A percentile compares a stretch with the other conserved stretches of the same genome.
phyloP scores from a whole-genome alignment of 176 grass and related monocot species.

The Metroxylon sagu region DNA sequence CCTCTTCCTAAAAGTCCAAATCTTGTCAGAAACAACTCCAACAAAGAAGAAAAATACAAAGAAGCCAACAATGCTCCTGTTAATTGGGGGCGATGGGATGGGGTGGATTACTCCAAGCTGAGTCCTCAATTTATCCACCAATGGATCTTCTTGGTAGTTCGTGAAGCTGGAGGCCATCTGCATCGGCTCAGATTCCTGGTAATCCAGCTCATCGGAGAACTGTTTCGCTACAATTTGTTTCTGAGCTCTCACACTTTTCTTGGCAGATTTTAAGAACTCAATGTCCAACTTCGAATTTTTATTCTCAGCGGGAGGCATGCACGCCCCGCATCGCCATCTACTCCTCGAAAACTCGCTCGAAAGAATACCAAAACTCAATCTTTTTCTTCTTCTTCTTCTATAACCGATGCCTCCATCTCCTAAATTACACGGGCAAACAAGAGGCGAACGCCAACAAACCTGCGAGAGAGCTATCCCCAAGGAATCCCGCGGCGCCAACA shows the following conservation, averaged over 20 bases:
- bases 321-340: slow-evolving; percentile 13
- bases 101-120: slow-evolving; percentile 94
- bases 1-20: slow-evolving; percentile 66
- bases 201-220: slow-evolving; percentile 13
- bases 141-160: slow-evolving; percentile 59
- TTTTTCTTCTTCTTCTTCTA: neutral
- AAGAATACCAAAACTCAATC: slow-evolving; percentile 6
- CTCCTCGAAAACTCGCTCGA: neutral
- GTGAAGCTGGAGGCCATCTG: slow-evolving; percentile 28
- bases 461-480: neutral
- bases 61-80: slow-evolving; percentile 53
- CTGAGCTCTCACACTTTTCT: slow-evolving; percentile 21
- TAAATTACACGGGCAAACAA: slow-evolving; percentile 16
- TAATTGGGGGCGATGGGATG: slow-evolving; percentile 62
- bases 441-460: neutral
- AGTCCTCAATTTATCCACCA: slow-evolving; percentile 81
- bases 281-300: slow-evolving; percentile 20
- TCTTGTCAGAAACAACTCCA: slow-evolving; percentile 76
- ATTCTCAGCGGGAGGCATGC: neutral
- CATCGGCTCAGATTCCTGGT: slow-evolving; percentile 3
- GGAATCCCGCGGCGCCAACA: neutral
- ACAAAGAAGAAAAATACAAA: slow-evolving; percentile 98
- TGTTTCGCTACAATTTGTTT: slow-evolving; percentile 27
- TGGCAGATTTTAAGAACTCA: slow-evolving; percentile 21
- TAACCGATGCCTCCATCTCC: neutral